A percentile compares a stretch with the other conserved stretches of the same genome.
Conservation (phyloP, 2,329 filamentous ascomycete species). For the Neonectria ditissima region DNA sequence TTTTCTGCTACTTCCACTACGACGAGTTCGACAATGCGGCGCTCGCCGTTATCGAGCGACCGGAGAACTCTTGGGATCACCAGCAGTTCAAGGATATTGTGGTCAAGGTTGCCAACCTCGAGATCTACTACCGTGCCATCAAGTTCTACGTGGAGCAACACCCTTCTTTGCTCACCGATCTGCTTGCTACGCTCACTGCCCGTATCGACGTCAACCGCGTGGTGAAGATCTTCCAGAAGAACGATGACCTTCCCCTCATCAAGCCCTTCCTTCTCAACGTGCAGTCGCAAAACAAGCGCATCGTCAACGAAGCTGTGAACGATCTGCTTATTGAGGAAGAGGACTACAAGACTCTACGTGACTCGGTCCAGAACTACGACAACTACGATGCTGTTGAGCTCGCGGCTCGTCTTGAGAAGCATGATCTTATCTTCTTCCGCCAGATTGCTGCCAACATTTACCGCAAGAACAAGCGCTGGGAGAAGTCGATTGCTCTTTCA, state of each 20-base stretch:
- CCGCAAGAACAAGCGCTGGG: conserved; percentile 99
- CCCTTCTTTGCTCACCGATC: conserved; percentile 93
- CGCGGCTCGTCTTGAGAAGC: conserved; percentile 92
- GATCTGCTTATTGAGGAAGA: conserved; percentile 98
- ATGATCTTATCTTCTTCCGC: conserved; percentile 98
- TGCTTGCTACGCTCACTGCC: conserved; percentile 90
- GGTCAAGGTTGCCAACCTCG: conserved; percentile 96
- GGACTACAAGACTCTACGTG: conserved; percentile 97
- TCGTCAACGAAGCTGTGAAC: conserved; percentile 98
- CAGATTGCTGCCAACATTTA: conserved; percentile 99
- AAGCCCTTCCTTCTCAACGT: conserved; percentile 99
- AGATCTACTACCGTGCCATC: conserved; percentile 98
- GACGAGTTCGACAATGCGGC: conserved; percentile 98
- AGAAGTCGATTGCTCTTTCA: conserved; percentile 96
- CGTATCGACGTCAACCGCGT: conserved; percentile 98
- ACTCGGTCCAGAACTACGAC: conserved; percentile 98
- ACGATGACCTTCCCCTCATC: conserved; percentile 96
- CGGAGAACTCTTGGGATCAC: conserved; percentile 98
- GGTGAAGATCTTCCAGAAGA: conserved; percentile 99
- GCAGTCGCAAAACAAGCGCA: conserved; percentile 96
- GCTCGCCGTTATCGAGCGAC: conserved; percentile 96
- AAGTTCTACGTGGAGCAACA: conserved; percentile 99
- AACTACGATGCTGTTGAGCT: conserved; percentile 98
- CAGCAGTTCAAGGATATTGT: conserved; percentile 99
- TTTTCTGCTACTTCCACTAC: conserved; percentile 98